Conservation (phyloP, 345 rosid genomes). For the Microcos paniculata region DNA sequence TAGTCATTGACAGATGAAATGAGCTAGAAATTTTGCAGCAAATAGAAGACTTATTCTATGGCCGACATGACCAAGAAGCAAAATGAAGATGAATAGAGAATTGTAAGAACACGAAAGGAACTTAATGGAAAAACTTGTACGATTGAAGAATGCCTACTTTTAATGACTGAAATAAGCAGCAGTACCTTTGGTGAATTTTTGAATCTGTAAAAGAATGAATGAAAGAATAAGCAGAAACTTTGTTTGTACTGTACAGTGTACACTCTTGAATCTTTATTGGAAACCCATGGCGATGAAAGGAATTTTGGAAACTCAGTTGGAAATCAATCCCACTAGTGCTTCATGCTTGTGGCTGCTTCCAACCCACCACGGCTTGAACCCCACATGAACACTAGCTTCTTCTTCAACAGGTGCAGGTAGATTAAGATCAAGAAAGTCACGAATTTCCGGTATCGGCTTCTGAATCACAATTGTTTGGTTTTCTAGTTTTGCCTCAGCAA, state of each 20-base stretch:
- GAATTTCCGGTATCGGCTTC: slow-evolving; percentile 28
- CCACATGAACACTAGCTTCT: slow-evolving; percentile 36
- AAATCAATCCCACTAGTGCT: slow-evolving; percentile 38
- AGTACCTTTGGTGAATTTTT: slow-evolving; percentile 15
- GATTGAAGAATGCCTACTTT: neutral
- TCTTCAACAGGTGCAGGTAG: slow-evolving; percentile 58
- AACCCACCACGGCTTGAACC: slow-evolving; percentile 54
- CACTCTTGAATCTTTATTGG: slow-evolving; percentile 22
- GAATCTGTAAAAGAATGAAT: slow-evolving; percentile 48
- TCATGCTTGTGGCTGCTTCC: slow-evolving; percentile 47
- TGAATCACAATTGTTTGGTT: slow-evolving; percentile 10
- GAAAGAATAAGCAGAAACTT: slow-evolving; percentile 22
- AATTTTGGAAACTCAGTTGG: slow-evolving; percentile 27
- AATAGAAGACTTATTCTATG: slow-evolving; percentile 8
- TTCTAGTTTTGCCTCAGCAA: slow-evolving; percentile 21
- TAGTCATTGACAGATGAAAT: neutral
- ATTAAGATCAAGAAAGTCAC: slow-evolving; percentile 50
- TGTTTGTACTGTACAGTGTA: slow-evolving; percentile 25
- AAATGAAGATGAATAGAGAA: neutral
- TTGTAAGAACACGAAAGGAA: neutral
- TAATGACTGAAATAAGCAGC: slow-evolving; percentile 11
- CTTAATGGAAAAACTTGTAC: neutral
- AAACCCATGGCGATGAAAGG: slow-evolving; percentile 1
- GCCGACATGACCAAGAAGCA: neutral
- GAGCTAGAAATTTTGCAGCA: neutral